These are phyloP conservation scores for Tuber calosporum DNA, from an alignment of 495 filamentous ascomycete species.

Conservation along the genomic window DNA sequence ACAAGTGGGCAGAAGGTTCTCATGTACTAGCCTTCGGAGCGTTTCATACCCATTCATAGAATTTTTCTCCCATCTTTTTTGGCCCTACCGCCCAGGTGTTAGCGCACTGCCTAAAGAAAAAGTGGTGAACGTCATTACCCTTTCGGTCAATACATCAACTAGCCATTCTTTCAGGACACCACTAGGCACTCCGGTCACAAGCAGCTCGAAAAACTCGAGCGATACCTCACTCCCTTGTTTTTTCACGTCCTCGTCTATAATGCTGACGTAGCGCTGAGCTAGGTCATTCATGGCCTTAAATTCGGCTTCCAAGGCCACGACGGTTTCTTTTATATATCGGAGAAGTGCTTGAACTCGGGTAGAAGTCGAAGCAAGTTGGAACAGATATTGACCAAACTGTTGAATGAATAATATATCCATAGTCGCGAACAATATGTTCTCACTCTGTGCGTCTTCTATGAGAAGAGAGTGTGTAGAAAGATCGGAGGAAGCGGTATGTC, in stretches of 20 bases:
- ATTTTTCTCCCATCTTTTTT: slow-evolving; percentile 92
- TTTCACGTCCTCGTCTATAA: slow-evolving; percentile 59
- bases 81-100: slow-evolving; percentile 54
- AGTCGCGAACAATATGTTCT: slow-evolving; percentile 58
- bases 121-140: slow-evolving; percentile 50
- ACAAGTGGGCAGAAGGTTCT: slow-evolving; percentile 78
- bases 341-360: slow-evolving; percentile 80
- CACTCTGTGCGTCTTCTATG: slow-evolving; percentile 45
- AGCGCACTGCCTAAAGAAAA: slow-evolving; percentile 21
- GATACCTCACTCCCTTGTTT: slow-evolving; percentile 53
- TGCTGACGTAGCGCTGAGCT: slow-evolving; percentile 65
- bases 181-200: slow-evolving; percentile 75
- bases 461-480: slow-evolving; percentile 71
- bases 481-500: slow-evolving; percentile 65
- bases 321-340: slow-evolving; percentile 69
- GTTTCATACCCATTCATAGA: slow-evolving; percentile 67
- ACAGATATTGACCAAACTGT: slow-evolving; percentile 69
- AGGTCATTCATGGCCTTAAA: slow-evolving; percentile 79
- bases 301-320: slow-evolving; percentile 64
- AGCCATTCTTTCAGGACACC: slow-evolving; percentile 76
- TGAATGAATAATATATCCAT: slow-evolving; percentile 77
- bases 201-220: slow-evolving; percentile 74
- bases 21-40: slow-evolving; percentile 69
- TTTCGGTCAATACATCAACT: slow-evolving; percentile 74
- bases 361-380: slow-evolving; percentile 74